Conservation (phyloP, 2,329 filamentous ascomycete genomes). For the Botrytis cinerea region DNA sequence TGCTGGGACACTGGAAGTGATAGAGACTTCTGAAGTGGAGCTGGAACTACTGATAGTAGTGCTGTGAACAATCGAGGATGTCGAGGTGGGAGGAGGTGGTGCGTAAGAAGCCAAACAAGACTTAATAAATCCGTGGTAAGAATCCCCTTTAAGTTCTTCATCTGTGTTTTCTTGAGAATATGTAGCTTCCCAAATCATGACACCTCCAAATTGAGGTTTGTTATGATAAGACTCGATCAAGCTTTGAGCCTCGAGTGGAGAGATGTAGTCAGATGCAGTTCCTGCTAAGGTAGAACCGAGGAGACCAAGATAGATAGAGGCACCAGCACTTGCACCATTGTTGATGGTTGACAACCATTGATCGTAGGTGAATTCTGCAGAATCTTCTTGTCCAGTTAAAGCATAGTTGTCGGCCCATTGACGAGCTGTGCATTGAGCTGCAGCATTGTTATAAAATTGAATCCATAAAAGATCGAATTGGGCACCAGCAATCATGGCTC, state of each 20-base stretch:
- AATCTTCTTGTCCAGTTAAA: background rate
- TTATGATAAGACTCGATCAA: constrained; percentile 34
- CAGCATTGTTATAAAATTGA: constrained; percentile 42
- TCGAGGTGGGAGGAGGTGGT: constrained; percentile 12
- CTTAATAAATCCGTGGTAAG: constrained; percentile 32
- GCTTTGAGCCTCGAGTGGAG: constrained; percentile 32
- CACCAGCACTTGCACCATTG: constrained; percentile 33
- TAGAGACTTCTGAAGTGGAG: constrained; percentile 7
- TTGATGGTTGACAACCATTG: constrained; percentile 32
- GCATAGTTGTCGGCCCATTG: constrained; percentile 27
- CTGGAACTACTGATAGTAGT: constrained; percentile 15
- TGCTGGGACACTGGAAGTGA: background rate
- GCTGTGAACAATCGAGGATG: constrained; percentile 23
- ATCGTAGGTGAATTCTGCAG: constrained; percentile 34
- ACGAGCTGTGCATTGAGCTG: constrained; percentile 35
- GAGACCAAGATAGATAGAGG: constrained; percentile 41
- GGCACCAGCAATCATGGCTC: constrained; percentile 33
- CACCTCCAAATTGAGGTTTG: constrained; percentile 38
- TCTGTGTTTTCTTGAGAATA: constrained; percentile 31
- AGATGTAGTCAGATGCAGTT: constrained; percentile 32
- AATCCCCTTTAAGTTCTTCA: constrained; percentile 18
- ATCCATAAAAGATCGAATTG: constrained; percentile 41
- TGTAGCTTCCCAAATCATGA: constrained; percentile 43
- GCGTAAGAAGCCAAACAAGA: constrained; percentile 27
- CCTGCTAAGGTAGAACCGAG: constrained; percentile 28